phyloP scores from a whole-genome alignment of 2,329 filamentous ascomycete species.

The Fusarium miscanthi region DNA sequence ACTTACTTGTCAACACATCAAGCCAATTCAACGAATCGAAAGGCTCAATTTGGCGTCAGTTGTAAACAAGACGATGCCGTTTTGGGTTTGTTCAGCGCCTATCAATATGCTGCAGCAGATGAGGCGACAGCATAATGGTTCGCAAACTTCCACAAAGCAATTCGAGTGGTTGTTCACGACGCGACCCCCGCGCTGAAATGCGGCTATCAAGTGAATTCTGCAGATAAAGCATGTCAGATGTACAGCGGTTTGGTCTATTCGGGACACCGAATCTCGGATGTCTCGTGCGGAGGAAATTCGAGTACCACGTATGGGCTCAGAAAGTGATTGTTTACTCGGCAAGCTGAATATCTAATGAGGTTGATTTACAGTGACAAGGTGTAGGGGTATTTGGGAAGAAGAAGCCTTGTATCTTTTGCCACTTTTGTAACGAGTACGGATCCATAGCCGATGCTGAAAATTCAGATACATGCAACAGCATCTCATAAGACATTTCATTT shows the following conservation, averaged over 20 bases:
- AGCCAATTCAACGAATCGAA: slow-evolving; percentile 8
- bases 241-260: slow-evolving; percentile 8
- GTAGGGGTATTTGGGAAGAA: not conserved
- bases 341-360: not conserved
- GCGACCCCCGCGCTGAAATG: slow-evolving; percentile 21
- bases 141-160: slow-evolving; percentile 21
- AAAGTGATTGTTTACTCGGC: not conserved
- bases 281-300: not conserved
- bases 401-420: not conserved
- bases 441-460: not conserved
- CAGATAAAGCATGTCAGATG: slow-evolving; percentile 14
- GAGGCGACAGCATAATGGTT: slow-evolving; percentile 34
- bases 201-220: slow-evolving; percentile 1
- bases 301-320: not conserved
- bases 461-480: not conserved
- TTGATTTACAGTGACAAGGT: not conserved
- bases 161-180: slow-evolving; percentile 30
- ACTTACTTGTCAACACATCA: slow-evolving; percentile 28
- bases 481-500: not conserved
- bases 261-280: not conserved
- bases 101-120: slow-evolving; percentile 17
- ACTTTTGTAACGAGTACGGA: not conserved
- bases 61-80: slow-evolving; percentile 32
- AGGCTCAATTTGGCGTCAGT: slow-evolving; percentile 8
- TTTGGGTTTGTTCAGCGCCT: slow-evolving; percentile 11